These are phyloP conservation scores for Fistulifera pelliculosa DNA, from an alignment of 108 stramenopile genomes.

Conservation along the genomic window DNA sequence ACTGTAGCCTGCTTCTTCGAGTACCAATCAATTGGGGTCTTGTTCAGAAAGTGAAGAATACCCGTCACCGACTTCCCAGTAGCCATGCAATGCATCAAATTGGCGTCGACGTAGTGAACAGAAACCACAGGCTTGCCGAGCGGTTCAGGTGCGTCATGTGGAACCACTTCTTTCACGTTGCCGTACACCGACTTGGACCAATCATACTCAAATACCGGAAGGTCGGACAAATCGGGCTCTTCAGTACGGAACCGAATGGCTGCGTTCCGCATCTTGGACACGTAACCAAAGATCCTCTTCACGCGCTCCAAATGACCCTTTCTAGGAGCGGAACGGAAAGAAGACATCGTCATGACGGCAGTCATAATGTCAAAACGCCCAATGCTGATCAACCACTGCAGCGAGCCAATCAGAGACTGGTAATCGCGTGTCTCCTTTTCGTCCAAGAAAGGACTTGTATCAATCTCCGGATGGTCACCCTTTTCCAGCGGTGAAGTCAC, in stretches of 20 bases:
- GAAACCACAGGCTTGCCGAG: slow-evolving; percentile 6
- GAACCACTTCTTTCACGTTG: slow-evolving; percentile 11
- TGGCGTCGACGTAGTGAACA: slow-evolving; percentile 12
- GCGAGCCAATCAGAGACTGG: slow-evolving; percentile 17
- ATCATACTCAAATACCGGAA: not conserved
- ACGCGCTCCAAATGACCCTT: slow-evolving; percentile 25
- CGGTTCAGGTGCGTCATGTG: slow-evolving; percentile 8
- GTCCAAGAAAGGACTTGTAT: slow-evolving; percentile 1
- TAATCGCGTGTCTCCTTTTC: slow-evolving; percentile 8
- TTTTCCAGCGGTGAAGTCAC: slow-evolving; percentile 8
- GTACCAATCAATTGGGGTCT: slow-evolving; percentile 15
- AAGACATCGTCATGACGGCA: slow-evolving; percentile 13
- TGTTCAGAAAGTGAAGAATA: slow-evolving; percentile 11
- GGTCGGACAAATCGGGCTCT: not conserved
- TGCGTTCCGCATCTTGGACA: slow-evolving; percentile 9
- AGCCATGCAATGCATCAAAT: slow-evolving; percentile 12
- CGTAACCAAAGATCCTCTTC: slow-evolving; percentile 20
- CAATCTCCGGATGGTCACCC: slow-evolving; percentile 22
- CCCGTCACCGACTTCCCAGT: slow-evolving; percentile 14
- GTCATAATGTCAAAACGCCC: slow-evolving; percentile 21
- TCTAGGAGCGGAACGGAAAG: slow-evolving; percentile 19
- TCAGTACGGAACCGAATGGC: slow-evolving; percentile 8
- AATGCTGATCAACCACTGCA: slow-evolving; percentile 16
- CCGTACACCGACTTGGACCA: slow-evolving; percentile 9
- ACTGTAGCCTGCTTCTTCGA: slow-evolving; percentile 29